A percentile compares a stretch with the other conserved stretches of the same genome.
Evolutionary conservation across 2,329 filamentous ascomycete genomes (phyloP).

Genomic region (Exserohilum rostratum): DNA sequence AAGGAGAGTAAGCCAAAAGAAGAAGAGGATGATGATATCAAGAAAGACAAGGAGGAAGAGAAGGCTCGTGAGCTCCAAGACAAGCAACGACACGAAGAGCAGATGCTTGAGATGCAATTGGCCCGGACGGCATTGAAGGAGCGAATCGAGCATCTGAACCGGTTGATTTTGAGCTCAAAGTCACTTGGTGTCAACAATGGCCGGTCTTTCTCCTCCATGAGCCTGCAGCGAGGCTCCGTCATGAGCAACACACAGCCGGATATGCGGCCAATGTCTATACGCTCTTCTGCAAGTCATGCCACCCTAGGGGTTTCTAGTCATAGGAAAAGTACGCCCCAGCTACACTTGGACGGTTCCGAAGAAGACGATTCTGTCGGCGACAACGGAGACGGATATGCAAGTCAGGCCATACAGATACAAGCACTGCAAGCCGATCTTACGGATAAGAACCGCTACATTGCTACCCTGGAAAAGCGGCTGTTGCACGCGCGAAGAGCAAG

Average conservation of each 20-base stretch:
- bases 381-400: conserved; percentile 84
- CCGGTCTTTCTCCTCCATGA: conserved; percentile 51
- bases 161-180: conserved; percentile 92
- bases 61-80: conserved; percentile 71
- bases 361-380: conserved; percentile 69
- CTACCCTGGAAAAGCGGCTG: conserved; percentile 88
- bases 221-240: conserved; percentile 47
- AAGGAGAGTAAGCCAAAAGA: conserved; percentile 65
- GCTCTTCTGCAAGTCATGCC: conserved; percentile 47
- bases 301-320: conserved; percentile 50
- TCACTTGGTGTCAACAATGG: conserved; percentile 84
- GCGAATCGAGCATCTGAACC: conserved; percentile 94
- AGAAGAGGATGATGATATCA: conserved; percentile 56
- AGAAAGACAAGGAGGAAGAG: conserved; percentile 73
- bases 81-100: conserved; percentile 88
- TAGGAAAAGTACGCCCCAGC: conserved; percentile 29
- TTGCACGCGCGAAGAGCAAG: conserved; percentile 89
- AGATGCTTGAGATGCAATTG: conserved; percentile 98
- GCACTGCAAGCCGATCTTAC: conserved; percentile 92
- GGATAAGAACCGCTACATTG: conserved; percentile 98
- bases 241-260: conserved; percentile 50
- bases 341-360: conserved; percentile 43
- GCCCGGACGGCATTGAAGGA: conserved; percentile 95
- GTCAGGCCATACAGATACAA: conserved; percentile 80
- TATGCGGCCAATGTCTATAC: conserved; percentile 57